These are phyloP conservation scores for Aspergillus carbonarius DNA, from an alignment of 2,329 filamentous ascomycete species.

Conservation along the genomic window DNA sequence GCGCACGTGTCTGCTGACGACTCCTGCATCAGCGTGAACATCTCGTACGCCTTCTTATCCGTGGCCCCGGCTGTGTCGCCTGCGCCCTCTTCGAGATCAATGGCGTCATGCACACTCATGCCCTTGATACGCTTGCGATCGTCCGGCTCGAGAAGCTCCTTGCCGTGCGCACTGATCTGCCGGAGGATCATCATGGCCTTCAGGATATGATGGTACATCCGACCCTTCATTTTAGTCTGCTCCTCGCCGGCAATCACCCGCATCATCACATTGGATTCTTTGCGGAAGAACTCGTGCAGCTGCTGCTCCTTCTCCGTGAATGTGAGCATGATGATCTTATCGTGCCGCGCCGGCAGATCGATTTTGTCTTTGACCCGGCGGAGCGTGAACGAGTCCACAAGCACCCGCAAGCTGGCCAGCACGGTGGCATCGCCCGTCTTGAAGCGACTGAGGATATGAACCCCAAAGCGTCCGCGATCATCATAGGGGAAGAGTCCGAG, in stretches of 20 bases:
- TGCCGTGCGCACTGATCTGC: conserved; percentile 90
- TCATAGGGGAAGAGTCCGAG: conserved; percentile 83
- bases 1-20: conserved; percentile 74
- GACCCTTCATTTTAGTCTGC: conserved; percentile 71
- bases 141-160: conserved; percentile 79
- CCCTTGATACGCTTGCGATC: conserved; percentile 80
- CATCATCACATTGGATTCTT: conserved; percentile 76
- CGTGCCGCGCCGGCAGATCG: conserved; percentile 71
- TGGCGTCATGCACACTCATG: conserved; percentile 78
- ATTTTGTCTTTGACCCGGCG: conserved; percentile 91
- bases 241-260: conserved; percentile 67
- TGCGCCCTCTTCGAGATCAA: conserved; percentile 81
- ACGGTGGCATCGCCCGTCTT: conserved; percentile 83
- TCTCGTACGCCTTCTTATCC: conserved; percentile 76
- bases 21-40: conserved; percentile 80
- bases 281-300: conserved; percentile 82
- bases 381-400: conserved; percentile 93
- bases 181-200: conserved; percentile 88
- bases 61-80: conserved; percentile 58
- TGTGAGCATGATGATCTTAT: conserved; percentile 69
- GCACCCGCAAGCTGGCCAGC: conserved; percentile 73
- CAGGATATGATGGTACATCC: conserved; percentile 89
- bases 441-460: conserved; percentile 80
- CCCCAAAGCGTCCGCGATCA: conserved; percentile 70
- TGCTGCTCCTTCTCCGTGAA: conserved; percentile 73